Conservation (phyloP, 768 basidiomycete species). For the Mycena albidolilacea region DNA sequence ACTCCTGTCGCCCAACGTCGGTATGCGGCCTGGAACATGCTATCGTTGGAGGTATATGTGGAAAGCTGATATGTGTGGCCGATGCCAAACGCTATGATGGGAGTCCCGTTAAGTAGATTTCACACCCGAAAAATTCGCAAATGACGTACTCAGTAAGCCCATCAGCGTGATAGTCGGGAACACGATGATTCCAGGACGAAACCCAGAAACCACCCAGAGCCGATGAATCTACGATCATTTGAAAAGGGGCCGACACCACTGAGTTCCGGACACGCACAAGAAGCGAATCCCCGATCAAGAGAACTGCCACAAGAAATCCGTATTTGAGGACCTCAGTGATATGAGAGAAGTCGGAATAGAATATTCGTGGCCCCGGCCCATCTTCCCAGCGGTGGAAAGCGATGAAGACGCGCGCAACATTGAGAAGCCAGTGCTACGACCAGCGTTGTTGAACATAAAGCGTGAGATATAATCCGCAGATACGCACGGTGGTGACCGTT, state of each 20-base stretch:
- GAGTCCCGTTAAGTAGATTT: too few species aligned
- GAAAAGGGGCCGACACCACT: not conserved
- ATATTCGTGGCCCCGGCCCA: not conserved
- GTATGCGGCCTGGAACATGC: conserved; percentile 3
- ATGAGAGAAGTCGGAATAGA: conserved; percentile 20
- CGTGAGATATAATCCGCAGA: not conserved
- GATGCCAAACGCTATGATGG: conserved; percentile 17
- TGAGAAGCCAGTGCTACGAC: conserved; percentile 23
- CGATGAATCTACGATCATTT: conserved; percentile 6
- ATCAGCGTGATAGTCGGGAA: conserved; percentile 8
- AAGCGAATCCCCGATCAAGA: conserved; percentile 5
- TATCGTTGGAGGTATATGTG: conserved; percentile 2
- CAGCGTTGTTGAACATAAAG: not conserved
- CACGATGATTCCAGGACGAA: conserved; percentile 4
- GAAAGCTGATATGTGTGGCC: too few species aligned
- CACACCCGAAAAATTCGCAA: too few species aligned
- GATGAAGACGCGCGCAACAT: conserved; percentile 7
- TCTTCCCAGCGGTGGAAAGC: conserved; percentile 15
- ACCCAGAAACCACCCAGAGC: conserved; percentile 14
- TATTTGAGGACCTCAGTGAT: conserved; percentile 21
- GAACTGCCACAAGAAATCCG: too few species aligned
- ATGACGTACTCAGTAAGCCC: not conserved
- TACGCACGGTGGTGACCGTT: conserved; percentile 1
- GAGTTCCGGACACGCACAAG: not conserved
- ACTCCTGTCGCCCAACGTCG: conserved; percentile 14